Conservation (phyloP, 768 basidiomycete species). For the Agrocybe praecox region DNA sequence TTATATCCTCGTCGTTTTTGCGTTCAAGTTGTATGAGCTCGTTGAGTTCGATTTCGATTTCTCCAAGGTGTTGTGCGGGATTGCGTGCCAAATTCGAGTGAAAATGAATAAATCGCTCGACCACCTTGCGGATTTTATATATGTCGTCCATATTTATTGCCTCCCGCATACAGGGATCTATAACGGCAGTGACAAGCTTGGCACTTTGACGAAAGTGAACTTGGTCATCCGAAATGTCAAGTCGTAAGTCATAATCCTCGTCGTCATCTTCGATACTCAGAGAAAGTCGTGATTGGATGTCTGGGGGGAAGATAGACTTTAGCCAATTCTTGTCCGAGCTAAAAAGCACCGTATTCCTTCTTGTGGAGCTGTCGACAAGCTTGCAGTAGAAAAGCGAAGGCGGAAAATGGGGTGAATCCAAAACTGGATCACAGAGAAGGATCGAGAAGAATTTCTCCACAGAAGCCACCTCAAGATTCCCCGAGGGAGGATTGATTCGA, state of each 20-base stretch:
- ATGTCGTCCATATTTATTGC: slow-evolving; percentile 11
- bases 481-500: not conserved
- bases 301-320: not conserved
- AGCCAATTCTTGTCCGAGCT: not conserved
- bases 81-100: slow-evolving; percentile 29
- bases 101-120: slow-evolving; percentile 24
- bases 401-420: not conserved
- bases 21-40: not conserved
- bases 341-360: not conserved
- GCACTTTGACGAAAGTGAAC: slow-evolving; percentile 26
- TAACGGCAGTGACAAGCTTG: slow-evolving; percentile 20
- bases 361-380: not conserved
- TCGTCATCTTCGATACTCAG: slow-evolving; percentile 18
- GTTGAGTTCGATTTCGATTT: not conserved
- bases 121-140: slow-evolving; percentile 18
- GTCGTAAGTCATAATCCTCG: slow-evolving; percentile 16
- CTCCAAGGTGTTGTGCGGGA: not conserved
- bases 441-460: not conserved
- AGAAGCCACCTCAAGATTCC: not conserved
- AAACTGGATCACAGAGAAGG: not conserved
- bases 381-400: not conserved
- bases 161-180: slow-evolving; percentile 22
- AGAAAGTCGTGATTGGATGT: not conserved
- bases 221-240: slow-evolving; percentile 16
- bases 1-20: not conserved